A percentile compares a stretch with the other conserved stretches of the same genome.
phyloP scores from a whole-genome alignment of 2,329 filamentous ascomycete species.

The Grosmannia penicillata region DNA sequence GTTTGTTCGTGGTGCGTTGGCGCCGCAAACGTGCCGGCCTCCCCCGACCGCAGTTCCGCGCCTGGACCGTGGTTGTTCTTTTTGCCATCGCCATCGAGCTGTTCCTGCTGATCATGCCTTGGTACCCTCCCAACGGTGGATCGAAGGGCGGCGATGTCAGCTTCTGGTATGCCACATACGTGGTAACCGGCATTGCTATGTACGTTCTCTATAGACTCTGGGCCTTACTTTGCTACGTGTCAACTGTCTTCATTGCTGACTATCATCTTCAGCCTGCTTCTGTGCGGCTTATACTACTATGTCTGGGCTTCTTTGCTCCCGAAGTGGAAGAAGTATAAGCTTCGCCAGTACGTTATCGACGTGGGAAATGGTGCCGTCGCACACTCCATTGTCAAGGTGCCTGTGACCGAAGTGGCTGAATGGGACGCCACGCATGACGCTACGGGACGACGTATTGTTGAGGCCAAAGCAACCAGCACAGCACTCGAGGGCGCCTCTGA shows the following conservation, averaged over 20 bases:
- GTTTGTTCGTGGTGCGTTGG: conserved; percentile 41
- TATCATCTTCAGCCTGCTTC: conserved; percentile 14
- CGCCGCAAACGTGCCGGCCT: conserved; percentile 35
- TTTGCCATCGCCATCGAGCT: conserved; percentile 46
- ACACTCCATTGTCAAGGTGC: conserved; percentile 31
- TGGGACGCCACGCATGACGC: conserved; percentile 27
- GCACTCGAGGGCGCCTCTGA: no score
- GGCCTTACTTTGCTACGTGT: not conserved
- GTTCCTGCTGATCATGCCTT: conserved; percentile 56
- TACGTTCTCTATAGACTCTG: conserved; percentile 25
- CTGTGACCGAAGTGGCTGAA: conserved; percentile 21
- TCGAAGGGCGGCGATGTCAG: conserved; percentile 47
- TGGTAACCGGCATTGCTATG: conserved; percentile 49
- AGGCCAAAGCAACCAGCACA: no score
- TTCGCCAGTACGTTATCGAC: conserved; percentile 31
- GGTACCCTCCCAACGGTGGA: conserved; percentile 51
- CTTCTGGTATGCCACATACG: conserved; percentile 62
- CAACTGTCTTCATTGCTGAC: not conserved
- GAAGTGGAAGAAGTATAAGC: conserved; percentile 24
- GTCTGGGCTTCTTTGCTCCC: conserved; percentile 31
- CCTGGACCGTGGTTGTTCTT: conserved; percentile 41
- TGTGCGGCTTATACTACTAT: conserved; percentile 33
- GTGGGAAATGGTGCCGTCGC: conserved; percentile 27
- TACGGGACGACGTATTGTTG: no score
- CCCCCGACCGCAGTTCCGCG: conserved; percentile 33